Percentiles rank a stretch among this genome's conserved stretches.
Conservation (phyloP, 1,139 yeast species). For the Tardiomyces digboiensis region DNA sequence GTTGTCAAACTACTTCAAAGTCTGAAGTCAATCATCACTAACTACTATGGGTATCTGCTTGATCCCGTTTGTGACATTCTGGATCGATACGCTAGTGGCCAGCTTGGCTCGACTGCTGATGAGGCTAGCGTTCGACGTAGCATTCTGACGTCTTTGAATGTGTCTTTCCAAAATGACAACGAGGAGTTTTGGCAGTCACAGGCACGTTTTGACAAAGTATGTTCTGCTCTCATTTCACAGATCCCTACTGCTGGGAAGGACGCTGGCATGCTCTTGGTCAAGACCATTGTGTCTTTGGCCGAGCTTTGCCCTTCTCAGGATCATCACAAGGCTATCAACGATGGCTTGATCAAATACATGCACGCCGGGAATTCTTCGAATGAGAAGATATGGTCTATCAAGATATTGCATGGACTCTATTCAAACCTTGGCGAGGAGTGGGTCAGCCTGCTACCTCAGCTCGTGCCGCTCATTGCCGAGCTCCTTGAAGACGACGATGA, state of each 20-base stretch:
- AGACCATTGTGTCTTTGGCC: constrained; percentile 70
- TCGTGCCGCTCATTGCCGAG: constrained; percentile 94
- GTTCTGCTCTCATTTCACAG: constrained; percentile 55
- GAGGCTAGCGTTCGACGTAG: constrained; percentile 53
- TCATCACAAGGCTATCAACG: constrained; percentile 62
- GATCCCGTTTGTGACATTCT: constrained; percentile 60
- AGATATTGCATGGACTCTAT: constrained; percentile 71
- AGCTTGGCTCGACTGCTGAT: constrained; percentile 10
- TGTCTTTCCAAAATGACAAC: constrained; percentile 80
- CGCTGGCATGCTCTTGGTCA: constrained; percentile 57
- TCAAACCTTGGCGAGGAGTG: constrained; percentile 93
- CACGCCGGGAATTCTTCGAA: constrained; percentile 32
- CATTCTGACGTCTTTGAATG: constrained; percentile 57
- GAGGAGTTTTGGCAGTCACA: constrained; percentile 94
- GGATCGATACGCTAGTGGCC: constrained; percentile 31
- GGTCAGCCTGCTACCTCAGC: constrained; percentile 83
- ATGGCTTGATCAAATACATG: constrained; percentile 45
- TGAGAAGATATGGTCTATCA: constrained; percentile 78
- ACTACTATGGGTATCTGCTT: constrained; percentile 75
- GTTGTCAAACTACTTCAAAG: constrained; percentile 77
- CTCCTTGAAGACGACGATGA: constrained; percentile 93
- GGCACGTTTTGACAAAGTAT: constrained; percentile 68
- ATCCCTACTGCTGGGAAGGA: constrained; percentile 55
- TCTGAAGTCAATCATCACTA: constrained; percentile 78
- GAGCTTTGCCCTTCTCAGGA: constrained; percentile 66